Percentiles rank a stretch among this genome's conserved stretches.
Evolutionary conservation across 441 rosid genomes (phyloP).

Genomic region (Omphalea diandra): DNA sequence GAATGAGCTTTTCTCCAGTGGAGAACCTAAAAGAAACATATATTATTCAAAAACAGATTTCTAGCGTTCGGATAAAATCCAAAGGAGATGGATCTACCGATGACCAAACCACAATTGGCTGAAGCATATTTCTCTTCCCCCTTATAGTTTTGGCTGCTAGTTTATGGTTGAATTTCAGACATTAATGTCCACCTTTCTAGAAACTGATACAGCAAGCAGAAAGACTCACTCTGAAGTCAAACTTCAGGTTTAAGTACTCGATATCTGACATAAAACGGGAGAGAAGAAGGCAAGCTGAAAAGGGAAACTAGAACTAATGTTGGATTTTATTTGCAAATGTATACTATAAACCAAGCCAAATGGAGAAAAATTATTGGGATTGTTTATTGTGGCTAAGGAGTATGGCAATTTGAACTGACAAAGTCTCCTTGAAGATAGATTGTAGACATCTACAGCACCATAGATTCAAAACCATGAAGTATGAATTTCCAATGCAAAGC

Average conservation of each 20-base stretch:
- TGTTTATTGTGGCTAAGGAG: neutral
- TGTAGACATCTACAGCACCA: neutral
- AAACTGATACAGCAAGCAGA: too few species aligned
- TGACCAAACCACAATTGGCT: neutral
- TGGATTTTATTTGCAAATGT: neutral
- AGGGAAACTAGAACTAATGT: neutral
- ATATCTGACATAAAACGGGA: neutral
- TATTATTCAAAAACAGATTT: neutral
- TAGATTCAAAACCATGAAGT: neutral
- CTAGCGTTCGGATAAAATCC: neutral
- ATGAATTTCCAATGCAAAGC: slow-evolving; percentile 3
- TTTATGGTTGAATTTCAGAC: neutral
- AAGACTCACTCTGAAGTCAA: neutral
- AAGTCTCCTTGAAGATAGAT: neutral
- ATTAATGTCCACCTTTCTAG: neutral
- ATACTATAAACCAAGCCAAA: neutral
- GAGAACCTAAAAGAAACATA: neutral
- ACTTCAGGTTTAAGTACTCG: neutral
- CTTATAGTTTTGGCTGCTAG: neutral
- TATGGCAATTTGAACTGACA: neutral
- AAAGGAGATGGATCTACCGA: neutral
- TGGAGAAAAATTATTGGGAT: neutral
- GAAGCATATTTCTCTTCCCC: neutral
- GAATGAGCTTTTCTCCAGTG: neutral
- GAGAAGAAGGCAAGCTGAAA: neutral